These are phyloP conservation scores for Westerdykella aurantiaca DNA, from an alignment of 2,329 filamentous ascomycete genomes.

Conservation along the genomic window DNA sequence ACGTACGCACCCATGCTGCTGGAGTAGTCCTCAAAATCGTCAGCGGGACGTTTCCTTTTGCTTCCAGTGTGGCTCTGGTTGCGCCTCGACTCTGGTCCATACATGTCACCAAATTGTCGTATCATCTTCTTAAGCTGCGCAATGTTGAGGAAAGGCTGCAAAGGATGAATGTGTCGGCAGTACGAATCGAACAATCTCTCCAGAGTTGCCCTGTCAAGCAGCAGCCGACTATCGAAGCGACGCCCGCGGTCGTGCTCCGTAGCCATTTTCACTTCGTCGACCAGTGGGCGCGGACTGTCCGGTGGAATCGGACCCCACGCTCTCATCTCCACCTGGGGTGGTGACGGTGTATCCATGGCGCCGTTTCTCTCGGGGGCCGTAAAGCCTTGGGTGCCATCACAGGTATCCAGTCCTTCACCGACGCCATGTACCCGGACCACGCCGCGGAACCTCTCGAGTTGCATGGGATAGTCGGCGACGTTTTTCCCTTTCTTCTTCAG, in stretches of 20 bases:
- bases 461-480: slow-evolving; percentile 61
- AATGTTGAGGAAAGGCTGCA: slow-evolving; percentile 60
- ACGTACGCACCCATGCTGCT: slow-evolving; percentile 5
- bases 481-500: slow-evolving; percentile 64
- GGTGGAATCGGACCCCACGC: slow-evolving; percentile 43
- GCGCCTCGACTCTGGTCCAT: slow-evolving; percentile 28
- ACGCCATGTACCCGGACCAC: slow-evolving; percentile 69
- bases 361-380: slow-evolving; percentile 31
- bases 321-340: slow-evolving; percentile 42
- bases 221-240: slow-evolving; percentile 29
- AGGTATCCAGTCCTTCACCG: slow-evolving; percentile 65
- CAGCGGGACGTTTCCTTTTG: slow-evolving; percentile 34
- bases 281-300: too few species aligned
- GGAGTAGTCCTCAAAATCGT: slow-evolving; percentile 21
- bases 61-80: slow-evolving; percentile 21
- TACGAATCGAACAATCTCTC: slow-evolving; percentile 51
- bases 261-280: too few species aligned
- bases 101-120: slow-evolving; percentile 40
- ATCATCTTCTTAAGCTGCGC: slow-evolving; percentile 49
- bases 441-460: slow-evolving; percentile 67
- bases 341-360: slow-evolving; percentile 37
- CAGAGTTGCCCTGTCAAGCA: slow-evolving; percentile 49
- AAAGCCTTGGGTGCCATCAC: slow-evolving; percentile 41
- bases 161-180: slow-evolving; percentile 54
- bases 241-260: too few species aligned